These are phyloP conservation scores for Hemileccinum rubropunctum DNA, from an alignment of 768 basidiomycete genomes.

Conservation along the genomic window DNA sequence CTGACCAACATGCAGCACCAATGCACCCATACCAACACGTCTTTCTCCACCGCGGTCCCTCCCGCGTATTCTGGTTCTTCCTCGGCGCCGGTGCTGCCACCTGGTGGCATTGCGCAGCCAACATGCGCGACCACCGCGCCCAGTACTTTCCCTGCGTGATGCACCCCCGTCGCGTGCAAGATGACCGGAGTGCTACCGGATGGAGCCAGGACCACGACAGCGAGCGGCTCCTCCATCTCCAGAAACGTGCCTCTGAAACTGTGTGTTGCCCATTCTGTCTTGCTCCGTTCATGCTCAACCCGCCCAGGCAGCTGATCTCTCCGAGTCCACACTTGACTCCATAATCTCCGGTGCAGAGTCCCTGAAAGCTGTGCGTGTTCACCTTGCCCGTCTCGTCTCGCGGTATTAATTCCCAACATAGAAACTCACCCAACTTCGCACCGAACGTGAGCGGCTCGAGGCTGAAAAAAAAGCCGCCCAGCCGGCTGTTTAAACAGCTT, in stretches of 20 bases:
- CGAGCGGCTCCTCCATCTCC: constrained; percentile 43
- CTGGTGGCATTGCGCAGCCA: constrained; percentile 38
- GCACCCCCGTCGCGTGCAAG: no score
- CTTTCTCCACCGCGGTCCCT: constrained; percentile 39
- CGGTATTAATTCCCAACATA: constrained; percentile 14
- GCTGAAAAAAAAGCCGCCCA: constrained; percentile 40
- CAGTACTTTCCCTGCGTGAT: constrained; percentile 31
- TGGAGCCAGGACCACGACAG: constrained; percentile 40
- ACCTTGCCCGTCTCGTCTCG: not conserved
- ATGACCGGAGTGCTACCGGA: no score
- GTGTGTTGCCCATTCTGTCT: constrained; percentile 31
- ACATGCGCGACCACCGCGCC: constrained; percentile 41
- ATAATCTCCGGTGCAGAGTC: constrained; percentile 55
- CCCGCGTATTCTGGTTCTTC: constrained; percentile 67
- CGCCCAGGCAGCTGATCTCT: constrained; percentile 55
- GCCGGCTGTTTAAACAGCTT: constrained; percentile 26
- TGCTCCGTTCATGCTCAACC: not conserved
- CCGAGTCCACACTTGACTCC: constrained; percentile 65
- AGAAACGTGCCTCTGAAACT: constrained; percentile 49
- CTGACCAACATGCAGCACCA: not conserved
- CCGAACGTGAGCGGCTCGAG: constrained; percentile 38
- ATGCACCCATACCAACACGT: constrained; percentile 25
- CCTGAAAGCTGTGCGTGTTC: constrained; percentile 53
- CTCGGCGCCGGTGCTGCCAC: constrained; percentile 49
- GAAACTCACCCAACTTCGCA: constrained; percentile 32